These are phyloP conservation scores for Ruellia speciosa DNA, from an alignment of 305 asterid genomes.

Conservation along the genomic window DNA sequence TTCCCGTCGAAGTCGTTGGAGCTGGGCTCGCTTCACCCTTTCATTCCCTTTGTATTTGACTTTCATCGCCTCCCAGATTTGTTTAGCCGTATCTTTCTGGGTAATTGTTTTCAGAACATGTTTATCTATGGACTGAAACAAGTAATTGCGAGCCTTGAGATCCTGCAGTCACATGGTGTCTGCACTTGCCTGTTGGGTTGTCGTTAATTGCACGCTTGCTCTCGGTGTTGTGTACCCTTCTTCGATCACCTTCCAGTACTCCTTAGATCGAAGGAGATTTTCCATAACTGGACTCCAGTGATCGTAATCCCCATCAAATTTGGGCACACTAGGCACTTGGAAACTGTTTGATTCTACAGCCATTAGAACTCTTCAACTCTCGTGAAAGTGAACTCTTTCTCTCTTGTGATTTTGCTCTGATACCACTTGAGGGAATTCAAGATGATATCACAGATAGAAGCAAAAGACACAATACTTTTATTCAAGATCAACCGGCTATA, in stretches of 20 bases:
- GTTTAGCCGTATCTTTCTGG: background rate
- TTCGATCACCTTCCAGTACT: background rate
- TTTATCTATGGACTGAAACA: background rate
- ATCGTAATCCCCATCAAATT: background rate
- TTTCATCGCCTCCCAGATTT: background rate
- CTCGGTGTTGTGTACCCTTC: background rate
- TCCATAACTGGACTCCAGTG: background rate
- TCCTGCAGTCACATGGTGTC: background rate
- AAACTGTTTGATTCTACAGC: too few species aligned
- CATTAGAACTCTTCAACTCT: too few species aligned
- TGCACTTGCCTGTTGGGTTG: background rate
- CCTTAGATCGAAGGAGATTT: background rate
- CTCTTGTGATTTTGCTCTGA: too few species aligned
- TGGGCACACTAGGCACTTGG: too few species aligned
- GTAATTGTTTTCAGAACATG: too few species aligned
- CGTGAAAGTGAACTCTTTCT: too few species aligned
- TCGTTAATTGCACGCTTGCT: background rate
- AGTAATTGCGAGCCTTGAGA: background rate
- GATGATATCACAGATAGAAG: too few species aligned
- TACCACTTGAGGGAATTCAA: too few species aligned
- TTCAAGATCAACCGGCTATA: too few species aligned
- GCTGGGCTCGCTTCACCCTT: background rate
- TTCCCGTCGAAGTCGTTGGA: background rate
- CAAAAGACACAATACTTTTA: too few species aligned
- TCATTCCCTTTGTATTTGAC: background rate